Evolutionary conservation across 2,329 filamentous ascomycete species (phyloP).

Genomic region (Aspergillus fischeri): DNA sequence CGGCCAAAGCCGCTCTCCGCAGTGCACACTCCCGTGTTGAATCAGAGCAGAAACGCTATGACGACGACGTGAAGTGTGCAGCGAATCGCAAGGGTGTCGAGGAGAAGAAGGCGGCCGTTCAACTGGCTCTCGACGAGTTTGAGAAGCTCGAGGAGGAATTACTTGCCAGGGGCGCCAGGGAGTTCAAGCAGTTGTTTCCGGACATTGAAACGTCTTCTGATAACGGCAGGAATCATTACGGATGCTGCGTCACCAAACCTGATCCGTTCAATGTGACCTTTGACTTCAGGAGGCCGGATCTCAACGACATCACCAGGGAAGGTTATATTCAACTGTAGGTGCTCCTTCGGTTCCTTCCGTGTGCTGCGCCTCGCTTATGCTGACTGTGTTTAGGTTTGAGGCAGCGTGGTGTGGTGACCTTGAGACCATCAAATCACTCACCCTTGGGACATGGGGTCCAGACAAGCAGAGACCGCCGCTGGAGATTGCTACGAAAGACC

Average conservation of each 20-base stretch:
- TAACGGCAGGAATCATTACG: neutral
- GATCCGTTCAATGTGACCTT: slow-evolving; percentile 49
- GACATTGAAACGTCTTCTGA: slow-evolving; percentile 23
- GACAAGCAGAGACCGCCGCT: slow-evolving; percentile 56
- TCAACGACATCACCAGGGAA: slow-evolving; percentile 51
- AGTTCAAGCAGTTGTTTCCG: slow-evolving; percentile 62
- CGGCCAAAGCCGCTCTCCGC: slow-evolving; percentile 39
- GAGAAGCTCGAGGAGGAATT: slow-evolving; percentile 54
- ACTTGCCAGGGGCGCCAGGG: slow-evolving; percentile 59
- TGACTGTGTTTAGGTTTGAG: slow-evolving; percentile 48
- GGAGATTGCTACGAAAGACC: slow-evolving; percentile 58
- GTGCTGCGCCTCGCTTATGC: slow-evolving; percentile 40
- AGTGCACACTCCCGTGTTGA: slow-evolving; percentile 36
- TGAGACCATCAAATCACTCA: slow-evolving; percentile 49
- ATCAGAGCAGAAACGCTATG: slow-evolving; percentile 30
- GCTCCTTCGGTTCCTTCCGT: neutral
- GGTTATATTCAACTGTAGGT: slow-evolving; percentile 63
- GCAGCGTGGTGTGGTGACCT: slow-evolving; percentile 70
- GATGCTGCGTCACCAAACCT: neutral
- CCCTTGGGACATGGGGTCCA: slow-evolving; percentile 33
- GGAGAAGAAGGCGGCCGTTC: slow-evolving; percentile 56
- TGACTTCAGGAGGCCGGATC: slow-evolving; percentile 46
- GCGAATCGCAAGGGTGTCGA: slow-evolving; percentile 23
- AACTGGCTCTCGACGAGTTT: slow-evolving; percentile 49
- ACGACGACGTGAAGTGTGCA: neutral